Conservation (phyloP, 2,329 filamentous ascomycete genomes). For the Didymella arachidicola region DNA sequence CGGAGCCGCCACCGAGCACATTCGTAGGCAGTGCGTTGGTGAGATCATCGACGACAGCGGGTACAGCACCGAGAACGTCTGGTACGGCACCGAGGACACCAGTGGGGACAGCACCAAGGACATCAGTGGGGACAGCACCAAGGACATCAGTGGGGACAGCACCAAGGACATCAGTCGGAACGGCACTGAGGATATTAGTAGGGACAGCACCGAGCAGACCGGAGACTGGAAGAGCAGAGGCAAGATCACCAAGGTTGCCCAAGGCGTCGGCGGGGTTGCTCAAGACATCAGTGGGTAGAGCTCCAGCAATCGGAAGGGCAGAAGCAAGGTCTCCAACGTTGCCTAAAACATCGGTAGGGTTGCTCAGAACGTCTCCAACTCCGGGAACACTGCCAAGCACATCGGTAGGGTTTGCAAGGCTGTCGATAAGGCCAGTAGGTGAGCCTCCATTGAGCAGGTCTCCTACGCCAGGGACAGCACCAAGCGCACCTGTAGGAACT, state of each 20-base stretch:
- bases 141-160: neutral
- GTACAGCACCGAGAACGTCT: neutral
- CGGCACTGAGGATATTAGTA: neutral
- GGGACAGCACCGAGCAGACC: constrained; percentile 1
- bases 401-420: neutral
- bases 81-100: neutral
- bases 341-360: neutral
- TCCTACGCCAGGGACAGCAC: neutral
- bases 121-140: neutral
- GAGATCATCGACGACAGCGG: neutral
- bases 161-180: constrained; percentile 2
- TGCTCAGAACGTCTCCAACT: neutral
- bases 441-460: neutral
- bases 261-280: neutral
- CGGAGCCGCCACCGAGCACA: neutral
- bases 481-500: neutral
- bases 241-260: neutral
- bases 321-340: neutral
- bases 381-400: neutral
- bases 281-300: too few relatives aligned
- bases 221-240: neutral
- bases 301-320: constrained; percentile 1
- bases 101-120: neutral
- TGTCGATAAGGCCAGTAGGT: neutral
- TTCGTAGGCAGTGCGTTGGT: neutral